phyloP scores from a whole-genome alignment of 345 rosid species.

The Laguncularia racemosa region DNA sequence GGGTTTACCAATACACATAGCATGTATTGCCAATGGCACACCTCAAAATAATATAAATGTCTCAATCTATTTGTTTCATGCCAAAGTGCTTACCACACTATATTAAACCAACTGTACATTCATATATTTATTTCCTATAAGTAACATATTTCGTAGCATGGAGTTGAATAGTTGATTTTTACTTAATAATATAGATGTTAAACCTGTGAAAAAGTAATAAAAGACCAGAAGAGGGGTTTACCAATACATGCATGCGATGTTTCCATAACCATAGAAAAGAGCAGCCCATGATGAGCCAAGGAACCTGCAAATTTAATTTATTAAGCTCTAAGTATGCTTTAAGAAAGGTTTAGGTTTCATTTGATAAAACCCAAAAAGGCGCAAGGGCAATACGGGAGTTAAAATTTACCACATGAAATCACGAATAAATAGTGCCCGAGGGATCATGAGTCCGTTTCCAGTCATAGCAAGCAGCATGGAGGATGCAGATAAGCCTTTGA shows the following conservation, averaged over 20 bases:
- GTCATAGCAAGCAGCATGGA: constrained; percentile 87
- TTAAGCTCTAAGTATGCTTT: neutral
- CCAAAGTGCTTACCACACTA: no score
- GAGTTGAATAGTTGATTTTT: no score
- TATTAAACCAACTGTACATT: no score
- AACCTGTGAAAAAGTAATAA: neutral
- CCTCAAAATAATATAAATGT: no score
- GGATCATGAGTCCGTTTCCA: constrained; percentile 90
- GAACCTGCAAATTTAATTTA: constrained; percentile 42
- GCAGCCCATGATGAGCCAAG: constrained; percentile 84
- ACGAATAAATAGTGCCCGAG: constrained; percentile 84
- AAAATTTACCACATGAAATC: constrained; percentile 87
- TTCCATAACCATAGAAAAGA: constrained; percentile 78
- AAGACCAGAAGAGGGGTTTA: constrained; percentile 13
- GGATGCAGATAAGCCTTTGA: constrained; percentile 73
- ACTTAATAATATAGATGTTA: neutral
- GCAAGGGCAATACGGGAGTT: neutral
- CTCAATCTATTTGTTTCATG: no score
- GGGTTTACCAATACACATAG: no score
- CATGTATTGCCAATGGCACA: no score
- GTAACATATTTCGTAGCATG: no score
- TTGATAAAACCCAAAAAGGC: neutral
- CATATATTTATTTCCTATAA: no score
- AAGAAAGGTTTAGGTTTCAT: neutral
- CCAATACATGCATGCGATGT: constrained; percentile 73